A percentile compares a stretch with the other conserved stretches of the same genome.
Conservation (phyloP, 169 alveolate species). For the Cryptosporidium parvum region DNA sequence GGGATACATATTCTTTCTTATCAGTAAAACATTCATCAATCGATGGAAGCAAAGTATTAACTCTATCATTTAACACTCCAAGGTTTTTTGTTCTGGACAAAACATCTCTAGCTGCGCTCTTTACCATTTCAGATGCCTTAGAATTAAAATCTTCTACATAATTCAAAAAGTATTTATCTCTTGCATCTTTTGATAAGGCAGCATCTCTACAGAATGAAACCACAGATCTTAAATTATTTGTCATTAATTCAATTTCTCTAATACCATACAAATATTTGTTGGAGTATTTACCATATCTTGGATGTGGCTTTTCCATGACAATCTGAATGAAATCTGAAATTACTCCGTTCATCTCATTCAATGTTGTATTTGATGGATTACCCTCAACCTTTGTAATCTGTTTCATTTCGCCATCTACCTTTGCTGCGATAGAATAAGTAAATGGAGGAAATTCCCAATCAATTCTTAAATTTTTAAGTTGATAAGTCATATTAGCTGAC, state of each 20-base stretch:
- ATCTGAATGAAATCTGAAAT: conserved; percentile 78
- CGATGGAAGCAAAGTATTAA: conserved; percentile 83
- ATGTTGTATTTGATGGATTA: conserved; percentile 58
- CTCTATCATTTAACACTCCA: conserved; percentile 81
- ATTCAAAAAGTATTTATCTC: conserved; percentile 90
- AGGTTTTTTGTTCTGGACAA: conserved; percentile 82
- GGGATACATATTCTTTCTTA: conserved; percentile 79
- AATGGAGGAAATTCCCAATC: conserved; percentile 93
- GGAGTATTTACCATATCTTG: conserved; percentile 85
- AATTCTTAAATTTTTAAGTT: conserved; percentile 78
- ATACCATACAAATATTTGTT: conserved; percentile 88
- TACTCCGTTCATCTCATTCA: conserved; percentile 54
- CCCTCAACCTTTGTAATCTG: conserved; percentile 53
- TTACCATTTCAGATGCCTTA: conserved; percentile 81
- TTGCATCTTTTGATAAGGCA: conserved; percentile 89
- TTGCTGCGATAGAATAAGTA: conserved; percentile 85
- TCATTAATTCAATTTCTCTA: conserved; percentile 85
- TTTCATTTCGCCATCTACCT: conserved; percentile 82
- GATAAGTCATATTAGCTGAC: conserved; percentile 42
- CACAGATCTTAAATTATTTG: conserved; percentile 86
- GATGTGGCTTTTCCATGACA: conserved; percentile 89
- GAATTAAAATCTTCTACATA: conserved; percentile 86
- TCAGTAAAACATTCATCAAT: conserved; percentile 84
- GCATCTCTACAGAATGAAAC: conserved; percentile 89
- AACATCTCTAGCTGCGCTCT: conserved; percentile 86